These are phyloP conservation scores for Haematococcus sp. DNA, from an alignment of 139 green algal species.

Conservation along the genomic window DNA sequence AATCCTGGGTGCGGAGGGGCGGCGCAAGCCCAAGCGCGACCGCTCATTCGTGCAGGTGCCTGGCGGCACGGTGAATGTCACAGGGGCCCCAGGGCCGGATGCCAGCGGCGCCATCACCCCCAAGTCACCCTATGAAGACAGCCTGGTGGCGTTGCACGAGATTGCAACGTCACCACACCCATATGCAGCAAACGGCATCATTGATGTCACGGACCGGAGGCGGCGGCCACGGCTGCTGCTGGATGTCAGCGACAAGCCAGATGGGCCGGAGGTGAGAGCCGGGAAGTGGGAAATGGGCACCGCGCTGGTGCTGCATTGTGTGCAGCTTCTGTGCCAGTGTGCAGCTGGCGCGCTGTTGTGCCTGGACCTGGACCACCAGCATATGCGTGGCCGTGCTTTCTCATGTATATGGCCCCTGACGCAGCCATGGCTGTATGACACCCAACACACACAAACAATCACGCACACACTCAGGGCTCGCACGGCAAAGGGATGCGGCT, in stretches of 20 bases:
- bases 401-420: too few relatives aligned
- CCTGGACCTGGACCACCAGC: too few relatives aligned
- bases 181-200: slow-evolving; percentile 14
- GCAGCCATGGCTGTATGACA: too few relatives aligned
- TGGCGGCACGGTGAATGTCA: neutral
- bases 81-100: neutral
- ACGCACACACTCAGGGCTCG: too few relatives aligned
- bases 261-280: neutral
- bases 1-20: neutral
- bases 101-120: slow-evolving; percentile 14
- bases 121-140: slow-evolving; percentile 39
- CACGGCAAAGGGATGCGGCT: too few relatives aligned
- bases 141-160: slow-evolving; percentile 38
- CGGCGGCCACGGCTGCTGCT: too few relatives aligned
- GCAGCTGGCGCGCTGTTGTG: neutral
- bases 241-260: too few relatives aligned
- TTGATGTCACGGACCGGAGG: too few relatives aligned
- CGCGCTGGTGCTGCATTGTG: neutral
- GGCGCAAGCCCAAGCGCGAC: neutral
- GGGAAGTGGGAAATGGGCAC: neutral
- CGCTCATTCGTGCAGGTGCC: slow-evolving; percentile 2
- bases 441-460: too few relatives aligned
- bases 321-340: neutral
- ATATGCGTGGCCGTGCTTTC: too few relatives aligned
- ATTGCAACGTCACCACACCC: slow-evolving; percentile 34